A percentile compares a stretch with the other conserved stretches of the same genome.
Conservation (phyloP, 345 rosid species). For the Hibiscus trionum region DNA sequence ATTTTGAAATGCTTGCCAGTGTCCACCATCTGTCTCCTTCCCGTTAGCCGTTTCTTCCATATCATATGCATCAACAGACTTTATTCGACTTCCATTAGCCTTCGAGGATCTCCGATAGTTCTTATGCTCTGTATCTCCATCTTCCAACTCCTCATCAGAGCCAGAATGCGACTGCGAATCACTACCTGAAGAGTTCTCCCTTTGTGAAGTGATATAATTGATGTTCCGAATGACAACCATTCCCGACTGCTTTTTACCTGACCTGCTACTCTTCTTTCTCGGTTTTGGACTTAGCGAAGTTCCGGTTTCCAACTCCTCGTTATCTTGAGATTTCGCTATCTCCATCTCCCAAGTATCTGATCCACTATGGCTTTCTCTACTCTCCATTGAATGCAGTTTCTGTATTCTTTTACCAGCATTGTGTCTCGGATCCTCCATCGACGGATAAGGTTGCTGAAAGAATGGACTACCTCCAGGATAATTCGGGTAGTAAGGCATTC, state of each 20-base stretch:
- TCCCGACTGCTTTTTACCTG: conserved; percentile 60
- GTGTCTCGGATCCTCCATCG: conserved; percentile 52
- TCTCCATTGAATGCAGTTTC: conserved; percentile 59
- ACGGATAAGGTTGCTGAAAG: conserved; percentile 56
- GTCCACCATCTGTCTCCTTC: conserved; percentile 53
- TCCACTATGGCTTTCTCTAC: conserved; percentile 17
- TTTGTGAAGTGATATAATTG: conserved; percentile 69
- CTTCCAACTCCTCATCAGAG: conserved; percentile 45
- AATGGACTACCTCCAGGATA: conserved; percentile 57
- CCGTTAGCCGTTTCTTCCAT: conserved; percentile 22
- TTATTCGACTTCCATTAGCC: conserved; percentile 20
- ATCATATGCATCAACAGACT: background rate
- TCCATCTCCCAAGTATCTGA: conserved; percentile 46
- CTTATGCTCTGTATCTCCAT: conserved; percentile 25
- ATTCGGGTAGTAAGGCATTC: conserved; percentile 68
- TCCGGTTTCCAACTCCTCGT: conserved; percentile 34
- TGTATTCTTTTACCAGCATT: conserved; percentile 45
- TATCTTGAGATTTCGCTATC: conserved; percentile 36
- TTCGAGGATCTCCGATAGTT: conserved; percentile 31
- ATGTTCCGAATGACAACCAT: conserved; percentile 76
- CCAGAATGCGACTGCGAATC: conserved; percentile 45
- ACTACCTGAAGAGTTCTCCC: conserved; percentile 48
- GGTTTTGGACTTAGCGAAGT: conserved; percentile 19
- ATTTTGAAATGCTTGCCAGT: conserved; percentile 91
- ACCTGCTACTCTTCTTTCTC: conserved; percentile 31